A percentile compares a stretch with the other conserved stretches of the same genome.
Conservation (phyloP, 306 rosid species). For the Medicago lupulina region DNA sequence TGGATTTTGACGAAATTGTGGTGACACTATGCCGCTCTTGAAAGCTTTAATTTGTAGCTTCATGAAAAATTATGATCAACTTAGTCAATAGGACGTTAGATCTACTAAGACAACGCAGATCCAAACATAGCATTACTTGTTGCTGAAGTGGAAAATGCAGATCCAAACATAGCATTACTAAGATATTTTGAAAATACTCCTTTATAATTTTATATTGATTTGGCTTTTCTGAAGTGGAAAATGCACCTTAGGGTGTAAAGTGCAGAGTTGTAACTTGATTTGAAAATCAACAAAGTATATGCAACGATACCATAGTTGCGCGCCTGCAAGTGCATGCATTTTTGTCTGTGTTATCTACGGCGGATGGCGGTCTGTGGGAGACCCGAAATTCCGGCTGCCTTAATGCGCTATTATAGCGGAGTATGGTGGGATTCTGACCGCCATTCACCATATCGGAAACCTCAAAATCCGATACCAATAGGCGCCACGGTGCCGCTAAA, state of each 20-base stretch:
- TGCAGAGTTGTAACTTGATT: background rate
- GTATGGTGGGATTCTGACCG: too few species aligned
- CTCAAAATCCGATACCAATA: too few species aligned
- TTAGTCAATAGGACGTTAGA: background rate
- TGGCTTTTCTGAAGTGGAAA: background rate
- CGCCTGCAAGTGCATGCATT: background rate
- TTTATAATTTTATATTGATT: constrained; percentile 2
- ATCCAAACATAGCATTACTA: background rate
- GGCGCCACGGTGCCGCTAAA: too few species aligned
- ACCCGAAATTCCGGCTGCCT: too few species aligned
- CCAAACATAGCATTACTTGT: background rate
- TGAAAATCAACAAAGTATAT: background rate
- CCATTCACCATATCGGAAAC: too few species aligned
- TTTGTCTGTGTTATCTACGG: background rate
- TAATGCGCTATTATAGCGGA: too few species aligned
- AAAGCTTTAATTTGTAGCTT: background rate
- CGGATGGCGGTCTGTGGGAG: too few species aligned
- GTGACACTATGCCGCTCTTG: background rate
- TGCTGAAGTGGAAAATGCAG: too few species aligned
- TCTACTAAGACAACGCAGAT: background rate
- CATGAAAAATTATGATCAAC: background rate
- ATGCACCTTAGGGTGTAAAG: background rate
- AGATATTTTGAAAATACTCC: background rate
- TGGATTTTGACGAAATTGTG: background rate
- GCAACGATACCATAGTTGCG: background rate